Evolutionary conservation across 2,329 filamentous ascomycete species (phyloP).

Genomic region (Trichoderma gracile): DNA sequence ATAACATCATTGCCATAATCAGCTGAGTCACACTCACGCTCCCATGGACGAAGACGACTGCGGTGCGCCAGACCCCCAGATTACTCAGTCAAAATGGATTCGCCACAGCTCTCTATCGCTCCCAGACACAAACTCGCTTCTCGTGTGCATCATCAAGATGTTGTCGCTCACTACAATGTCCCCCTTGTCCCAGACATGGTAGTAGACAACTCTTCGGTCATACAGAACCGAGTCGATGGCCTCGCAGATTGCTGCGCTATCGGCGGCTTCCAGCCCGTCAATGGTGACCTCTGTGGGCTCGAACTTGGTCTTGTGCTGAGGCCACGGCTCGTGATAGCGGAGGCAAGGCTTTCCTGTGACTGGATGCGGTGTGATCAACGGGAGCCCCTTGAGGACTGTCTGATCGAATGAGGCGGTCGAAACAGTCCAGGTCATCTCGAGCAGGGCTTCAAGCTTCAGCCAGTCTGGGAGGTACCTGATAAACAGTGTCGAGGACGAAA

Average conservation of each 20-base stretch:
- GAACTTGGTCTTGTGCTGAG: slow-evolving; percentile 52
- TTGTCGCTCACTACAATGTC: slow-evolving; percentile 58
- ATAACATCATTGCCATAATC: neutral
- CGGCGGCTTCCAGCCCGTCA: slow-evolving; percentile 38
- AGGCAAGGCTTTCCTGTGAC: slow-evolving; percentile 49
- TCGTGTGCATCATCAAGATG: slow-evolving; percentile 50
- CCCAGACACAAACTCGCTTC: slow-evolving; percentile 48
- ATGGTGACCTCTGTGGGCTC: slow-evolving; percentile 48
- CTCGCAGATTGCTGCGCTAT: slow-evolving; percentile 42
- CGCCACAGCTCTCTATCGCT: slow-evolving; percentile 51
- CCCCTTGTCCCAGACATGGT: slow-evolving; percentile 56
- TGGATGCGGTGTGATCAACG: slow-evolving; percentile 49
- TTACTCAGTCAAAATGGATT: slow-evolving; percentile 49
- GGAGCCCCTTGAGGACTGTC: slow-evolving; percentile 46
- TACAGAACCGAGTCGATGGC: slow-evolving; percentile 47
- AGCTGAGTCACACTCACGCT: neutral
- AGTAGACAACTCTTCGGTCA: slow-evolving; percentile 52
- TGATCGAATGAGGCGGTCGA: slow-evolving; percentile 50
- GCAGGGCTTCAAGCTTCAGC: slow-evolving; percentile 41
- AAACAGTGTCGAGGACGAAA: slow-evolving; percentile 52
- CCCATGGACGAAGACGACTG: neutral
- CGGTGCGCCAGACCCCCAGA: neutral
- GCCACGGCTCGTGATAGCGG: slow-evolving; percentile 58
- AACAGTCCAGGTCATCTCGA: slow-evolving; percentile 50
- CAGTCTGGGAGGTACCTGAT: slow-evolving; percentile 48